Percentiles rank a stretch among this genome's conserved stretches.
Conservation (phyloP, 2,329 filamentous ascomycete genomes). For the Trichoderma lentiforme region DNA sequence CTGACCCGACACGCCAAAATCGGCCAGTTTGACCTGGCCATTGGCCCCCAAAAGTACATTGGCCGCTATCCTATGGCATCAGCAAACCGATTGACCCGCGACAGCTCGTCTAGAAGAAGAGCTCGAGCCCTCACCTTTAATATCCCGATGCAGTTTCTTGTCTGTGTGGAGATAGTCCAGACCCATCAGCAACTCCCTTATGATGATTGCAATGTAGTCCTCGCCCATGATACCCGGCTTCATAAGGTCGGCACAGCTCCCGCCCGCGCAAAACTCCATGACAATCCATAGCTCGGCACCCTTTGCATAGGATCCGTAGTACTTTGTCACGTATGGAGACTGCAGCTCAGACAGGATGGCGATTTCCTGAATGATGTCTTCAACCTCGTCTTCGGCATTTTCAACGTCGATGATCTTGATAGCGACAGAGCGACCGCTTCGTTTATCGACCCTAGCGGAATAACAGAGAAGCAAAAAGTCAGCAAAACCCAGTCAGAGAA, state of each 20-base stretch:
- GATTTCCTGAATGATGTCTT: slow-evolving; percentile 99
- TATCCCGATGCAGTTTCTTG: slow-evolving; percentile 93
- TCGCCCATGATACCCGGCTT: slow-evolving; percentile 88
- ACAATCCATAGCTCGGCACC: slow-evolving; percentile 98
- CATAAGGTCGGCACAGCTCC: slow-evolving; percentile 93
- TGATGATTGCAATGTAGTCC: slow-evolving; percentile 95
- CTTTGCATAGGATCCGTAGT: slow-evolving; percentile 95
- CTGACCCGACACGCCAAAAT: slow-evolving; percentile 96
- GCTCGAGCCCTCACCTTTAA: slow-evolving; percentile 69
- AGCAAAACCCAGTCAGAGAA: not conserved
- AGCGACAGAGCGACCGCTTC: slow-evolving; percentile 87
- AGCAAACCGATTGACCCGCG: not conserved
- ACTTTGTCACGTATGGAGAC: slow-evolving; percentile 95
- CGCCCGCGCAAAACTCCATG: slow-evolving; percentile 98
- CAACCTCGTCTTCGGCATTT: slow-evolving; percentile 97
- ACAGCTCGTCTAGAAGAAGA: not conserved
- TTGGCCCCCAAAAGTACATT: slow-evolving; percentile 87
- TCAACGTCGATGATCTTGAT: slow-evolving; percentile 99
- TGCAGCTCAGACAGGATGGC: slow-evolving; percentile 94
- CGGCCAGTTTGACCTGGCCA: slow-evolving; percentile 93
- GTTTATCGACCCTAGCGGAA: slow-evolving; percentile 73
- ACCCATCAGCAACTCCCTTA: slow-evolving; percentile 83
- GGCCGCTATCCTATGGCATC: slow-evolving; percentile 58
- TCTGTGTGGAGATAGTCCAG: slow-evolving; percentile 91
- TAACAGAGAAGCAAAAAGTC: slow-evolving; percentile 8